phyloP scores from a whole-genome alignment of 352 stramenopile genomes.

The Pythium phragmiticola region DNA sequence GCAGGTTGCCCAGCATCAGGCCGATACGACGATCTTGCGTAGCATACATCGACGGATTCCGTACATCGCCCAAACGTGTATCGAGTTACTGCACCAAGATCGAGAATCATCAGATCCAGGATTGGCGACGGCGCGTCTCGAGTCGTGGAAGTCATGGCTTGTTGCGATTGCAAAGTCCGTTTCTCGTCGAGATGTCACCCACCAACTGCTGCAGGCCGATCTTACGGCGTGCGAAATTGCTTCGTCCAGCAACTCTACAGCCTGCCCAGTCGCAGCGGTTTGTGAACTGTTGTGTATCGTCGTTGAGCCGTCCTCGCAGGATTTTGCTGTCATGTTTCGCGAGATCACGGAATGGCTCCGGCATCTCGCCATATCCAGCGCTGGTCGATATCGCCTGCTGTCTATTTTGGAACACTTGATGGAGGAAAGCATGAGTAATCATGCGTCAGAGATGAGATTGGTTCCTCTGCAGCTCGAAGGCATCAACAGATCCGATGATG shows the following conservation, averaged over 20 bases:
- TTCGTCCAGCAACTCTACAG: neutral
- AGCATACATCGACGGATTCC: conserved; percentile 51
- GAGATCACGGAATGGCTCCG: conserved; percentile 16
- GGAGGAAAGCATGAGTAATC: neutral
- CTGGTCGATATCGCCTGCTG: conserved; percentile 15
- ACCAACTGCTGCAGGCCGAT: conserved; percentile 56
- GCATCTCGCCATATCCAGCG: conserved; percentile 8
- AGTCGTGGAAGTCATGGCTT: conserved; percentile 54
- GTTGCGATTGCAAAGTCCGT: conserved; percentile 40
- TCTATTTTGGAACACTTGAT: conserved; percentile 10
- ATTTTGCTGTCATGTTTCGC: conserved; percentile 51
- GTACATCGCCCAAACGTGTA: conserved; percentile 49
- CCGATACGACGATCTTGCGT: conserved; percentile 35
- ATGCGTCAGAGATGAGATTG: neutral
- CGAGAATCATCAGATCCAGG: conserved; percentile 19
- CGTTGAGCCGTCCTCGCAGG: conserved; percentile 37
- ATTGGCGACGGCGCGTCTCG: conserved; percentile 11
- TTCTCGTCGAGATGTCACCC: conserved; percentile 49
- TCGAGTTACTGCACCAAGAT: conserved; percentile 30
- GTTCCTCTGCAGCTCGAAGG: conserved; percentile 20
- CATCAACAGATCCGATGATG: neutral
- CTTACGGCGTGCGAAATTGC: conserved; percentile 34
- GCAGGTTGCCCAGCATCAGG: conserved; percentile 32
- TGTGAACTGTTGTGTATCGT: conserved; percentile 37
- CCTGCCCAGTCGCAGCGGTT: conserved; percentile 29